These are phyloP conservation scores for Alternaria ventricosa DNA, from an alignment of 2,329 filamentous ascomycete genomes.

Conservation along the genomic window DNA sequence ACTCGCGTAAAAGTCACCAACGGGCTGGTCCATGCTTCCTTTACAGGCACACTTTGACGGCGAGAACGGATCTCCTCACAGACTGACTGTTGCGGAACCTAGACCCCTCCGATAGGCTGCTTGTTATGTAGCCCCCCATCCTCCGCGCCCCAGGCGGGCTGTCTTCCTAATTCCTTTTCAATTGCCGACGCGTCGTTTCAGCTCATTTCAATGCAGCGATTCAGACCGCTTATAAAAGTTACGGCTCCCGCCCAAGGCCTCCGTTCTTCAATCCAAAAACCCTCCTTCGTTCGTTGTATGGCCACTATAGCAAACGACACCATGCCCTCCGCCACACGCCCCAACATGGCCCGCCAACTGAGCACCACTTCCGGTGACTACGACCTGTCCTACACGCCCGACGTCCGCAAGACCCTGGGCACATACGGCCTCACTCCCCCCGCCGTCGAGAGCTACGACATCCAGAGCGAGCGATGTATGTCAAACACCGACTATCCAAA, in stretches of 20 bases:
- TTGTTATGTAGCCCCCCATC: slow-evolving; percentile 20
- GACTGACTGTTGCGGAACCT: slow-evolving; percentile 15
- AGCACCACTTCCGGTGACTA: slow-evolving; percentile 56
- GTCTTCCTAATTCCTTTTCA: slow-evolving; percentile 37
- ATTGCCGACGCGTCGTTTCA: slow-evolving; percentile 39
- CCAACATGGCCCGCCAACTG: slow-evolving; percentile 46
- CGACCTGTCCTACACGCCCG: slow-evolving; percentile 57
- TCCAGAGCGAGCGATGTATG: slow-evolving; percentile 59
- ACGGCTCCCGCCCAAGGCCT: slow-evolving; percentile 30
- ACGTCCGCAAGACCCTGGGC: slow-evolving; percentile 58
- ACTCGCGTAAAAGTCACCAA: slow-evolving; percentile 10
- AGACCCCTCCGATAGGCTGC: slow-evolving; percentile 38
- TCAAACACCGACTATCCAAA: slow-evolving; percentile 34
- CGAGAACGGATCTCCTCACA: slow-evolving; percentile 22
- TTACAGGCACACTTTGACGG: slow-evolving; percentile 15
- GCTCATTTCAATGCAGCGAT: slow-evolving; percentile 44
- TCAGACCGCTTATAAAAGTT: slow-evolving; percentile 45
- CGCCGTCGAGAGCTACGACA: slow-evolving; percentile 57
- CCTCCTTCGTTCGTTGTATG: slow-evolving; percentile 34
- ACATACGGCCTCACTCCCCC: slow-evolving; percentile 62
- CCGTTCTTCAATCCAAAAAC: slow-evolving; percentile 23
- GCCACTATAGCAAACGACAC: slow-evolving; percentile 42
- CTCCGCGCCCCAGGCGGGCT: slow-evolving; percentile 26
- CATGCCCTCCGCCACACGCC: slow-evolving; percentile 48
- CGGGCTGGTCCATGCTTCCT: slow-evolving; percentile 13